Conservation (phyloP, 148 eudicot species). For the Nepenthes gracilis region DNA sequence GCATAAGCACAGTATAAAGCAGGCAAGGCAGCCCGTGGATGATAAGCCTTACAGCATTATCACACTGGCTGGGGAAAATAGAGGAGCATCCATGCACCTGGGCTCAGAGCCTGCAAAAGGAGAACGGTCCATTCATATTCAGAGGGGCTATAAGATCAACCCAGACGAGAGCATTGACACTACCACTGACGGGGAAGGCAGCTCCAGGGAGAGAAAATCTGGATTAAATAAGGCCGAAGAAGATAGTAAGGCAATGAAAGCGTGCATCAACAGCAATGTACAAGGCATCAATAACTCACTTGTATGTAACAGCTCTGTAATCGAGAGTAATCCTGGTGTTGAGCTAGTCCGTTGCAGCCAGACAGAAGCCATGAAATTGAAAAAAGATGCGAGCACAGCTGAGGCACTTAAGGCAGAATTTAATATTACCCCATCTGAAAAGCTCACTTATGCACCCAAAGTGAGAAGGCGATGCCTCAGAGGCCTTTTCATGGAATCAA, state of each 20-base stretch:
- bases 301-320: conserved; percentile 33
- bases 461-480: conserved; percentile 58
- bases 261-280: conserved; percentile 59
- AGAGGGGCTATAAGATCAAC: conserved; percentile 49
- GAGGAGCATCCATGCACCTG: conserved; percentile 65
- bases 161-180: conserved; percentile 25
- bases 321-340: conserved; percentile 57
- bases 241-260: conserved; percentile 19
- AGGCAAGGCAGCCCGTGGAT: conserved; percentile 17
- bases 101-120: conserved; percentile 25
- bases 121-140: conserved; percentile 45
- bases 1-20: conserved; percentile 22
- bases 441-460: conserved; percentile 29
- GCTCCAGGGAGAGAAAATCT: conserved; percentile 14
- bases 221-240: conserved; percentile 15
- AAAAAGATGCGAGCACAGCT: conserved; percentile 7
- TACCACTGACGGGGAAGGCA: conserved; percentile 37
- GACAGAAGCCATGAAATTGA: conserved; percentile 14
- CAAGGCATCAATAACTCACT: conserved; percentile 76
- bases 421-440: conserved; percentile 29
- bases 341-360: conserved; percentile 19
- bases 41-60: conserved; percentile 31
- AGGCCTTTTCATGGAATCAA: conserved; percentile 62
- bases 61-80: conserved; percentile 72
- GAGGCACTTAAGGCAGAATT: conserved; percentile 30